Base-by-base conservation (phyloP, 352 stramenopile species). In the Phytophthora kernoviae region DNA sequence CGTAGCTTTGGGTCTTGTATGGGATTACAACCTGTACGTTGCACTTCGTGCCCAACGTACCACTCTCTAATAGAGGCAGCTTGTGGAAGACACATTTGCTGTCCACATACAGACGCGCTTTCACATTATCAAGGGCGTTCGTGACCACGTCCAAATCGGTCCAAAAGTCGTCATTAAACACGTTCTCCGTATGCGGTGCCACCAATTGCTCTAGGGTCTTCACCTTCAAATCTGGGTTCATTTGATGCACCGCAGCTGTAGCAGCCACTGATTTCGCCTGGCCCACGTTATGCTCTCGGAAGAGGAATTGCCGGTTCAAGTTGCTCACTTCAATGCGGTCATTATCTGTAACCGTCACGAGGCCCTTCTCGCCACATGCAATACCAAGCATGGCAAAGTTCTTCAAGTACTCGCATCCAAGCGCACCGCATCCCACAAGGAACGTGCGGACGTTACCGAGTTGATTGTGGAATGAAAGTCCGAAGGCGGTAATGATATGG, bases 101-200 rank as follows among this genome's bases (percentile, higher is more conserved):
- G 79, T 99, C 99, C 43, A 99, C 97, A 54, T 99, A 98, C 53
- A 98, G 73, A 37, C 98, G 85, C 21, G 98, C 98, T 65, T 98
- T 97, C 5, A 99, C 85, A 72, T 99, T 99, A 83, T 99, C 98
- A 12, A 99, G 73, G 1, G 97, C 98, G 66, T 99, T 99, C n/a
- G 99, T 91, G 6, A 99, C 96, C 2, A 99, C 59, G 72, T 98
- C 87, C 42, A 92, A 17, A 58, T 89, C 73, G 10, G 76, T 87
- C 86, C 86, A 94, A 40, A 94, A 94, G 14, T 85, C 71, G 36
- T 92, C 86, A 44, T 94, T 48, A 51, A 94, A 94, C 14, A 88
- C 67, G 20, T 91, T 89, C 65, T 94, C 84, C 15, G 86, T 92
- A 61, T 91, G 82, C 26, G 86, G 80, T 17, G 74, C 81, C 3